Evolutionary conservation across 1,284 basidiomycete species (phyloP).

Genomic region (Lentinus polychrous): DNA sequence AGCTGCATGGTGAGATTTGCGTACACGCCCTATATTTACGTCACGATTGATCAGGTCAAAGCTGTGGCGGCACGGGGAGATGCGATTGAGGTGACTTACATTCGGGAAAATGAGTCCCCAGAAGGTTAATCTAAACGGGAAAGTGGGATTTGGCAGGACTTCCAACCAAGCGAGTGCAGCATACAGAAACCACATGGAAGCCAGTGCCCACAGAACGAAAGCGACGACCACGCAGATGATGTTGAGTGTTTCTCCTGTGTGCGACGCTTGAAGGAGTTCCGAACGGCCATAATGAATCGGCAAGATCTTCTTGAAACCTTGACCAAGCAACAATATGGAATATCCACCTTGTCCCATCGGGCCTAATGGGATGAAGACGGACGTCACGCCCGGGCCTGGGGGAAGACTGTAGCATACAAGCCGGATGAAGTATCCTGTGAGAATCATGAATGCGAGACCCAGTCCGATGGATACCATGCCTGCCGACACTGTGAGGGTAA

Average conservation of each 20-base stretch:
- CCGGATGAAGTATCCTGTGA: constrained; percentile 36
- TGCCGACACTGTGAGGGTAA: constrained; percentile 42
- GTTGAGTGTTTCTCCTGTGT: constrained; percentile 30
- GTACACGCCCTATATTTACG: constrained; percentile 30
- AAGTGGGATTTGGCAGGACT: constrained; percentile 20
- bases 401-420: constrained; percentile 37
- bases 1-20: constrained; percentile 39
- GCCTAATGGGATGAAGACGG: constrained; percentile 25
- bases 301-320: constrained; percentile 33
- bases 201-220: constrained; percentile 39
- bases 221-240: constrained; percentile 31
- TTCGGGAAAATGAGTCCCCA: constrained; percentile 50
- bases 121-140: constrained; percentile 35
- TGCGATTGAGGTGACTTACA: constrained; percentile 11
- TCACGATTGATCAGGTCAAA: neutral
- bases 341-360: constrained; percentile 44
- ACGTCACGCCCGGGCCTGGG: constrained; percentile 17
- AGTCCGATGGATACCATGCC: constrained; percentile 47
- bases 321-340: constrained; percentile 46
- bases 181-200: constrained; percentile 37
- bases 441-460: constrained; percentile 40
- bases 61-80: neutral
- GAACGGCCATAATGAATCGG: constrained; percentile 25
- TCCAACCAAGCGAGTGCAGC: constrained; percentile 29
- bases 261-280: constrained; percentile 21